Conservation (phyloP, 169 alveolate genomes). For the Plasmodium cynomolgi region DNA sequence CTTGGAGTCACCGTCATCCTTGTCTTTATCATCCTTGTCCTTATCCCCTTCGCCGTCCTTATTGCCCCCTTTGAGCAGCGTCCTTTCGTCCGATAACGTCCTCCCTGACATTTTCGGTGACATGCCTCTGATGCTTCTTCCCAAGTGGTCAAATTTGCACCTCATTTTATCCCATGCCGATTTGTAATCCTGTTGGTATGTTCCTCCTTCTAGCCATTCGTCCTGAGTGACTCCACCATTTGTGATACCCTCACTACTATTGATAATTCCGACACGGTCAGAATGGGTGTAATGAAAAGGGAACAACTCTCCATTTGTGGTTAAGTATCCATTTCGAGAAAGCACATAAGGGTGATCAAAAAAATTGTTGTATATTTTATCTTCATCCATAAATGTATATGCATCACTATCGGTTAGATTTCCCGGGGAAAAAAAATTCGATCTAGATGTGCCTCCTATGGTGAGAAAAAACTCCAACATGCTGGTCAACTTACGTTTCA, state of each 20-base stretch:
- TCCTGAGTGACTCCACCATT: neutral
- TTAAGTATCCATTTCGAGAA: neutral
- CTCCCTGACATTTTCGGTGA: neutral
- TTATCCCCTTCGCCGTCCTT: neutral
- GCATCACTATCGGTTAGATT: neutral
- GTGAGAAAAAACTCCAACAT: neutral
- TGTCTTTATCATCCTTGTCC: neutral
- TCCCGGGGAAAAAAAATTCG: neutral
- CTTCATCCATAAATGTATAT: neutral
- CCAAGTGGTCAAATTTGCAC: neutral
- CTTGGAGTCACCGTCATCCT: neutral
- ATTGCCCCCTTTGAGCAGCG: neutral
- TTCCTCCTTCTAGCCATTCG: neutral
- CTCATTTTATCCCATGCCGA: neutral
- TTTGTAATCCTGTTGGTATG: neutral
- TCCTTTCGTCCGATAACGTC: neutral
- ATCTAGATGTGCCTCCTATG: neutral
- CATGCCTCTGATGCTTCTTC: neutral
- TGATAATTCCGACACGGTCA: neutral
- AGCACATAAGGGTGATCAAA: neutral
- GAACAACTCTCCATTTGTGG: neutral
- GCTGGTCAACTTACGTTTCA: neutral
- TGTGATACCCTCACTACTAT: neutral
- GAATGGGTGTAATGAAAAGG: neutral
- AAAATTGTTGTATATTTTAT: neutral